Evolutionary conservation across 768 basidiomycete species (phyloP), one percentile per base, ranked within the genome.

Genomic region (Trametes cubensis): DNA sequence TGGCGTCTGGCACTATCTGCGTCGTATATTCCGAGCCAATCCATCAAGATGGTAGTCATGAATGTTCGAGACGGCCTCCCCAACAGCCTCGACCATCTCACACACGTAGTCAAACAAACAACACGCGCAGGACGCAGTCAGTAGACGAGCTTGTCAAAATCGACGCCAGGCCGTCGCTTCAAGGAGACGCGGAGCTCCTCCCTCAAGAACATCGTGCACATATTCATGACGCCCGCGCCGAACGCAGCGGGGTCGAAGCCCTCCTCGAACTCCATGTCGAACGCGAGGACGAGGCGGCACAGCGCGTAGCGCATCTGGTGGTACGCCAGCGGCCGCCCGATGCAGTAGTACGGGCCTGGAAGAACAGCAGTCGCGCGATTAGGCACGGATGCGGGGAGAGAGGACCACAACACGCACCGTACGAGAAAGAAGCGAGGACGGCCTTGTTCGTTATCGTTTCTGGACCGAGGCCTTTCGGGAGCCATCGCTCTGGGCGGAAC

Each of bases 401-500:
- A n/a, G n/a, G n/a, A n/a, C n/a, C n/a, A 5, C 14, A 10, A 4
- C 44, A 2, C 4, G 10, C 69, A 66, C 68, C 66, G 48, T 55
- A 64, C 20, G 66, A 65, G 59, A 71, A 77, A 2, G 71, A 67
- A 13, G 70, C 60, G 30, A 76, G 53, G 5, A 69, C 71, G 17
- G 67, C 46, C 60, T 70, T 72, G 53, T 70, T 62, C n/a, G 68
- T 69, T 13, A 42, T 69, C 15, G 69, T 66, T 5, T 61, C 68
- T 8, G 71, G 68, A 2, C 73, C 73, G 5, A 74, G 66, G 14
- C 74, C 74, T 6, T 56, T 70, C 17, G 71, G 67, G 18, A 71
- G 65, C 75, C 76, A 76, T 20, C 76, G 59, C 45, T 76, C 73
- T 13, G 75, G 74, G 4, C 56, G 63, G 53, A 72, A 76, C 10